Evolutionary conservation across 768 basidiomycete species (phyloP), one percentile per base, ranked within the genome.

Genomic region (Chlorophyllum brunneum): DNA sequence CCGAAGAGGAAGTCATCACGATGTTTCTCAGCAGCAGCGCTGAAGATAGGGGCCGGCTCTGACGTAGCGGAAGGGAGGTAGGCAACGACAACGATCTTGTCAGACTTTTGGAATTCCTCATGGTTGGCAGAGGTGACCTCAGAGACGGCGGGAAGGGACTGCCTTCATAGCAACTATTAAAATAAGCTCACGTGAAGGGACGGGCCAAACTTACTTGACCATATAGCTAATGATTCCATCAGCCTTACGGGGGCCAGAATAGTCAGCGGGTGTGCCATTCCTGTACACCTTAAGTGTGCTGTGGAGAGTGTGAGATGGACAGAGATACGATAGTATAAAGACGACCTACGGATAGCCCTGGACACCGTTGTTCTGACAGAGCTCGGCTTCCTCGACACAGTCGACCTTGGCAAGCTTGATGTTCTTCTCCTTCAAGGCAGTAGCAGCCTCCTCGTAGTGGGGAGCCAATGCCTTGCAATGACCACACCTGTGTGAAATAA

Each of bases 171-270:
- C 23, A 22, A 43, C 40, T 61, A 54, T 59, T 52, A 40, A 5
- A 47, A 22, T 3, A 53, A 34, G 1, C 23, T 15, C 22, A 31
- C 26, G 5, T 30, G 56, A 46, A 4, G 22, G 11, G 22, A 9
- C 4, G 3, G 39, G 24, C 38, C 37, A 22, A 15, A 70, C 85
- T 61, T 57, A 95, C 95, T 98, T 98, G 76, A 81, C 66, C 95
- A 98, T 98, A 75, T 97, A 97, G 69, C 84, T 84, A 65, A 95
- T 74, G 63, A 99, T 99, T 15, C 97, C 95, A 58, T 98, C 97
- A 8, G 93, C 88, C 69, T 97, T 92, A 46, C 97, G 79, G 13
- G 93, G 88, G 39, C 97, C 97, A 50, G 62, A 67, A 69, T 98
- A 99, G 20, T 98, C 94, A 1, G 77, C 67, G 18, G 85, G 66